Evolutionary conservation across 2,329 filamentous ascomycete species (phyloP), one percentile per base, ranked within the genome.

Genomic region (Talaromyces albobiverticillius): DNA sequence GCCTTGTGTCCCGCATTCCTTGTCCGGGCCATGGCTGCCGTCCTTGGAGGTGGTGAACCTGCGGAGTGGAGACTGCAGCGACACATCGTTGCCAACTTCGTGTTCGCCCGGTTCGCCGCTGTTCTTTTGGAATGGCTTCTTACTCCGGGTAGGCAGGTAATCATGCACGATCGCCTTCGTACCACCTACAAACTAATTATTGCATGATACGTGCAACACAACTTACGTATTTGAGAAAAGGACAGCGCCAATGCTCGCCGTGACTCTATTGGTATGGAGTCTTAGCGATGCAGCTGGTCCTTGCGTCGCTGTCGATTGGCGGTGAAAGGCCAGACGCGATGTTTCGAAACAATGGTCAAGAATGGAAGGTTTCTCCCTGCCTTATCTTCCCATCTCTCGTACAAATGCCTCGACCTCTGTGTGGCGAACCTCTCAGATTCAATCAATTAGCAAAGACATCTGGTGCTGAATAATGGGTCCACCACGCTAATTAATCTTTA

Each of bases 261-360:
- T 38, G 16, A 9, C 36, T 38, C 2, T 4, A 20, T 18, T 10
- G 3, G 26, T 6, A 29, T 10, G 26, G 34, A 38, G 34, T 18
- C n/a, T 40, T 22, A 9, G 16, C 11, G 36, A 52, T 46, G 50
- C 29, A 22, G 16, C 31, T 22, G 50, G 31, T 23, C 50, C 50
- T 52, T 52, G 50, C 41, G 31, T 40, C 41, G 23, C 14, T 11
- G 40, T 46, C 42, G 50, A 46, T 52, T 46, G 41, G 50, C 50
- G 50, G 50, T 52, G 41, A 45, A 36, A 36, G n/a, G 40, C 36
- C 18, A 5, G 26, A 42, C 13, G 13, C 5, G n/a, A 36, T 36
- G 13, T 36, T 18, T 16, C 3, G n/a, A 7, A 36, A 16, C 2
- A 14, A 18, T 16, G 32, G 4, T 36, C 32, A 16, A 16, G 8